phyloP scores from a whole-genome alignment of 2,329 filamentous ascomycete species.

The Aspergillus puulaauensis region DNA sequence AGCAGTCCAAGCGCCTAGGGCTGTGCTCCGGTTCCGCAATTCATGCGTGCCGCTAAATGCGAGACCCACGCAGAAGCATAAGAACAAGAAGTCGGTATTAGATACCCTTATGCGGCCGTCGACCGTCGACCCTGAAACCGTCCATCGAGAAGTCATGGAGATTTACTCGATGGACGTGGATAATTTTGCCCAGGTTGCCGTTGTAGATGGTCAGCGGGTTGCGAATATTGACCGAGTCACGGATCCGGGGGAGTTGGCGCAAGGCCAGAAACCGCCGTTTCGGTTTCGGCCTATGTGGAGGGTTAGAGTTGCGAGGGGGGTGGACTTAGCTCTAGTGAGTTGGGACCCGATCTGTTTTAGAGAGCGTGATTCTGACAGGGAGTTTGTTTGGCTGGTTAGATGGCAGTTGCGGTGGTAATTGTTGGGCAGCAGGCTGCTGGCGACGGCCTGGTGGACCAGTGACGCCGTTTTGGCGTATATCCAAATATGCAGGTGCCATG shows the following conservation, averaged over 20 bases:
- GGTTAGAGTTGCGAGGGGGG: constrained; percentile 14
- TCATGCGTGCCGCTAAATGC: neutral
- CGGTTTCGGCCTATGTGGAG: constrained; percentile 18
- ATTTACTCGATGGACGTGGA: constrained; percentile 14
- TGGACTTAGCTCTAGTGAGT: constrained; percentile 20
- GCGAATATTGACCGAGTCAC: constrained; percentile 15
- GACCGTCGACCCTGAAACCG: neutral
- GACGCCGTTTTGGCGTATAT: neutral
- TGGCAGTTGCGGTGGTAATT: constrained; percentile 18
- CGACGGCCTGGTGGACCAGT: neutral
- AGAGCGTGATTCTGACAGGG: neutral
- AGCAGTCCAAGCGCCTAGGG: constrained; percentile 13
- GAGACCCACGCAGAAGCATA: neutral
- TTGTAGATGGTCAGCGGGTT: constrained; percentile 9
- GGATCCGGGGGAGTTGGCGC: constrained; percentile 8
- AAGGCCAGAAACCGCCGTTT: constrained; percentile 19
- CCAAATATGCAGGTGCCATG: no score
- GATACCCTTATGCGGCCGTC: neutral
- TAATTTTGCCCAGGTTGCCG: constrained; percentile 15
- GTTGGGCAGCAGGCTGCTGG: constrained; percentile 11
- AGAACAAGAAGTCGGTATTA: neutral
- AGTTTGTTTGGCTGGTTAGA: constrained; percentile 2
- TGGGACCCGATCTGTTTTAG: neutral
- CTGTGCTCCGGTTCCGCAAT: constrained; percentile 15
- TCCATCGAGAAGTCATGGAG: no score